phyloP scores from a whole-genome alignment of 2,329 filamentous ascomycete species.

The Aspergillus fructus region DNA sequence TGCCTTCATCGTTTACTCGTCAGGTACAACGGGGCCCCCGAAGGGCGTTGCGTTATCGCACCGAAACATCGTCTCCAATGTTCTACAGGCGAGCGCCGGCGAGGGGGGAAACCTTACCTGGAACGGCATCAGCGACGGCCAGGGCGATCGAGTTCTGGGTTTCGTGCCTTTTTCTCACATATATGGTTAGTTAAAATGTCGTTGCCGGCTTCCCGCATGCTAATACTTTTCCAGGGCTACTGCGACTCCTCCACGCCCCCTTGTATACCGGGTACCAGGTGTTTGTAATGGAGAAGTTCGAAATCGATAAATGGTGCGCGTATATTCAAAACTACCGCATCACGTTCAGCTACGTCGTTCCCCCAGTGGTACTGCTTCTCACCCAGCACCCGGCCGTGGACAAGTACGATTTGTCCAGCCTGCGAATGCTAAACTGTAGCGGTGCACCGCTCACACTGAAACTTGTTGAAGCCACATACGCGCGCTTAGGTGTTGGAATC shows the following conservation, averaged over 20 bases:
- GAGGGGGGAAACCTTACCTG: constrained; percentile 59
- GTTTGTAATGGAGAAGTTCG: constrained; percentile 75
- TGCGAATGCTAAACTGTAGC: constrained; percentile 84
- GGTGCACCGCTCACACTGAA: constrained; percentile 82
- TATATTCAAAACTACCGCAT: constrained; percentile 73
- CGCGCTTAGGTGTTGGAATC: constrained; percentile 71
- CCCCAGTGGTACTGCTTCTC: constrained; percentile 77
- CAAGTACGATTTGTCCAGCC: constrained; percentile 74
- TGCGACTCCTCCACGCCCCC: constrained; percentile 68
- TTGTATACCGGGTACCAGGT: constrained; percentile 65
- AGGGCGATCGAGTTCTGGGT: constrained; percentile 71
- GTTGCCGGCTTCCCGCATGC: constrained; percentile 22
- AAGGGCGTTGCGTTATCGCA: constrained; percentile 91
- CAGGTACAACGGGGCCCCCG: constrained; percentile 84
- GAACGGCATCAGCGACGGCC: constrained; percentile 58
- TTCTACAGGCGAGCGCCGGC: constrained; percentile 54
- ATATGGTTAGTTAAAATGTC: constrained; percentile 57
- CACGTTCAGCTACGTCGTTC: constrained; percentile 79
- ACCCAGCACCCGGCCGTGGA: constrained; percentile 75
- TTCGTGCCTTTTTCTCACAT: constrained; percentile 91
- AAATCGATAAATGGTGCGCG: constrained; percentile 74
- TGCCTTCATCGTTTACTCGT: constrained; percentile 83
- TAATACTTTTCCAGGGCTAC: constrained; percentile 55
- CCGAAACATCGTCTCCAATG: constrained; percentile 75
- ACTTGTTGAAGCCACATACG: constrained; percentile 72